Conservation (phyloP, 371 early-diverging fungal species). For the Rhizopus stolonifer region DNA sequence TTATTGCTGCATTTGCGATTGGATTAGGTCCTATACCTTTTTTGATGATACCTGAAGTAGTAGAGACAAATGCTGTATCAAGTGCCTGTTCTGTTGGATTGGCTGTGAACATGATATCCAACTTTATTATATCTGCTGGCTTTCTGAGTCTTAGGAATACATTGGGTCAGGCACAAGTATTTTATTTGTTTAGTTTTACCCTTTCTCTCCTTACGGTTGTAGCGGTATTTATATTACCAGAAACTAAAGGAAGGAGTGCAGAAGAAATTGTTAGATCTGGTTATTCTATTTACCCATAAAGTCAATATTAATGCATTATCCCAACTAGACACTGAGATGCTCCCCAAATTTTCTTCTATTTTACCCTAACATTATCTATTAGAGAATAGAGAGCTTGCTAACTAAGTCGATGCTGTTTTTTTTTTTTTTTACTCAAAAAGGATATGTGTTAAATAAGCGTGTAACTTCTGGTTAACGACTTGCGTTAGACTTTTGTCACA, state of each 20-base stretch:
- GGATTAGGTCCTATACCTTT: slow-evolving; percentile 92
- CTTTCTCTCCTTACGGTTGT: slow-evolving; percentile 46
- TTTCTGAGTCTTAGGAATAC: slow-evolving; percentile 61
- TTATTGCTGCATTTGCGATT: slow-evolving; percentile 84
- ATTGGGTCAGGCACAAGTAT: slow-evolving; percentile 65
- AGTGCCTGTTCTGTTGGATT: slow-evolving; percentile 73
- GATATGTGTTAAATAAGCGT: too few relatives aligned
- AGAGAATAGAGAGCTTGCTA: too few relatives aligned
- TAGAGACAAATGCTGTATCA: slow-evolving; percentile 68
- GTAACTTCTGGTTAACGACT: too few relatives aligned
- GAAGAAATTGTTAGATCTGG: slow-evolving; percentile 47
- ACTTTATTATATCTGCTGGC: slow-evolving; percentile 67
- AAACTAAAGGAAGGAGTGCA: slow-evolving; percentile 72
- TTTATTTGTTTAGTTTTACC: slow-evolving; percentile 67
- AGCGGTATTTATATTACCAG: slow-evolving; percentile 69
- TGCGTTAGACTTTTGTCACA: too few relatives aligned
- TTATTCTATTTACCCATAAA: slow-evolving; percentile 33
- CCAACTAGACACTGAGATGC: too few relatives aligned
- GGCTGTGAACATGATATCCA: slow-evolving; percentile 72
- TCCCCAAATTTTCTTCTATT: too few relatives aligned
- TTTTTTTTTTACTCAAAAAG: too few relatives aligned
- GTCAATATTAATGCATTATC: too few relatives aligned
- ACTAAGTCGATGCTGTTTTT: too few relatives aligned
- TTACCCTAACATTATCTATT: too few relatives aligned
- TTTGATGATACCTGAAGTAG: slow-evolving; percentile 83